These are phyloP conservation scores for Apophysomyces trapeziformis DNA, from an alignment of 371 early-diverging fungal genomes.

Conservation along the genomic window DNA sequence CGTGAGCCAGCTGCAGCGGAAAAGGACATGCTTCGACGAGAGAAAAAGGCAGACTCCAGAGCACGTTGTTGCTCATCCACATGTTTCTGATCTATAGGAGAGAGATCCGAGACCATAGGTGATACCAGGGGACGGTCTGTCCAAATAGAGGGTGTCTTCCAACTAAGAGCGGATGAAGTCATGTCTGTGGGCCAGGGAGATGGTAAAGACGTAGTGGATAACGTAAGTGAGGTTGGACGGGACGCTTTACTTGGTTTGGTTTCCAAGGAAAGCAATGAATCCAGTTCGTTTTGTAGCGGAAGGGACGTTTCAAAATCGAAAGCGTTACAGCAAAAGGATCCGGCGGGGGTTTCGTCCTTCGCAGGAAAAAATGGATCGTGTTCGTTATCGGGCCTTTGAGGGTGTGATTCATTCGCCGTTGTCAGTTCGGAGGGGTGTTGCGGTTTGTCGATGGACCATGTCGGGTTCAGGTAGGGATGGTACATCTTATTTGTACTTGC, in stretches of 20 bases:
- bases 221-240: neutral
- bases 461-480: constrained; percentile 1
- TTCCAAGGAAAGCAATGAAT: constrained; percentile 2
- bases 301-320: constrained; percentile 1
- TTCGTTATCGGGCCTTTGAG: neutral
- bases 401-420: neutral
- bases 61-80: constrained; percentile 9
- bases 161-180: neutral
- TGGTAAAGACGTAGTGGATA: neutral
- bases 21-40: constrained; percentile 9
- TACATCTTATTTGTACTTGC: constrained; percentile 8
- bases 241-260: neutral
- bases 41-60: constrained; percentile 7
- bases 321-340: neutral
- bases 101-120: neutral
- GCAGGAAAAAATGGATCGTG: neutral
- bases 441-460: neutral
- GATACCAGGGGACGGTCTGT: constrained; percentile 4
- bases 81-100: constrained; percentile 5
- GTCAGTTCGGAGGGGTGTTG: neutral
- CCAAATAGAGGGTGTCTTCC: constrained; percentile 4
- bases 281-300: constrained; percentile 3
- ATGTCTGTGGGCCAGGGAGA: constrained; percentile 4
- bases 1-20: constrained; percentile 3
- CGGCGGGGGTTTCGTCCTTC: neutral